Conservation (phyloP, 306 rosid genomes). For the Pyrus communis region DNA sequence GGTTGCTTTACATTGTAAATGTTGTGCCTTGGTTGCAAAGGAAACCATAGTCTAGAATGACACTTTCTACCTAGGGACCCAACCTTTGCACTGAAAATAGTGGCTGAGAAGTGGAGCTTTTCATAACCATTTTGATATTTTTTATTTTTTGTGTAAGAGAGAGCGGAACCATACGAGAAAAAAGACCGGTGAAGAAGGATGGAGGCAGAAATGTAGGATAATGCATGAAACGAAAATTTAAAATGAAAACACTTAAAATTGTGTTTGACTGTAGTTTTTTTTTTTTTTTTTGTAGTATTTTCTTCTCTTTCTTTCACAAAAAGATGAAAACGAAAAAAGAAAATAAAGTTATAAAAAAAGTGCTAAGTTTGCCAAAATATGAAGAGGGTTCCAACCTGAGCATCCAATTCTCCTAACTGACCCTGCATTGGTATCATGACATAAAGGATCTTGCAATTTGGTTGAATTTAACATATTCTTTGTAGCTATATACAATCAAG, state of each 20-base stretch:
- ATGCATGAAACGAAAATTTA: too few relatives aligned
- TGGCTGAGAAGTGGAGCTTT: not conserved
- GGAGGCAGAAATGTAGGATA: too few relatives aligned
- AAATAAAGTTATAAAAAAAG: too few relatives aligned
- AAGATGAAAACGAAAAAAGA: too few relatives aligned
- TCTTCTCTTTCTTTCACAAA: too few relatives aligned
- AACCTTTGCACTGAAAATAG: not conserved
- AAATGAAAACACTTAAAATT: too few relatives aligned
- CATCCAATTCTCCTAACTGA: not conserved
- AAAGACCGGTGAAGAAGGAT: too few relatives aligned
- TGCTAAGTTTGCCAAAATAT: not conserved
- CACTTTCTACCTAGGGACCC: not conserved
- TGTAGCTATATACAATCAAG: not conserved
- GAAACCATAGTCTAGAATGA: not conserved
- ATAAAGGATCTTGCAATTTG: not conserved
- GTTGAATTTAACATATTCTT: not conserved
- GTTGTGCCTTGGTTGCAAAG: not conserved
- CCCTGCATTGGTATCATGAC: not conserved
- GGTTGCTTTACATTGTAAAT: not conserved
- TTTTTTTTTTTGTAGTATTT: too few relatives aligned
- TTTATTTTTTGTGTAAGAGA: too few relatives aligned
- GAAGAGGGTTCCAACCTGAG: not conserved
- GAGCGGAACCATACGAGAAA: too few relatives aligned
- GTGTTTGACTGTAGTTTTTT: too few relatives aligned
- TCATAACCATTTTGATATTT: not conserved